Conservation (phyloP, 257 asterid species). For the Marsdenia floribunda region DNA sequence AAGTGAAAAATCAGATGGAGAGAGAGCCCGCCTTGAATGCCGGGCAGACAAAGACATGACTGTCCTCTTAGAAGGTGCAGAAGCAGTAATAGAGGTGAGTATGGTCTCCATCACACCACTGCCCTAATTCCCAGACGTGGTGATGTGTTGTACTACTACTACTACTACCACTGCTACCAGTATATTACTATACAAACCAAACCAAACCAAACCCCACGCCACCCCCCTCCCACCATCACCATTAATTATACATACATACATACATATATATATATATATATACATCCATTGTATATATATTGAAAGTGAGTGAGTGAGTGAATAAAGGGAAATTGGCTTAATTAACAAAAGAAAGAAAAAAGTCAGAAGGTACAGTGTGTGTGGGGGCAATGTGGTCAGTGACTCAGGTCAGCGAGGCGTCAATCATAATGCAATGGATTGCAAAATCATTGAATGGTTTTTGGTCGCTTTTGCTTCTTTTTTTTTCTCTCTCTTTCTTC, state of each 20-base stretch:
- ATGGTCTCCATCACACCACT: constrained; percentile 37
- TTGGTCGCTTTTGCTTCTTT: constrained; percentile 19
- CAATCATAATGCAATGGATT: constrained; percentile 52
- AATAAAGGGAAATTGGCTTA: constrained; percentile 16
- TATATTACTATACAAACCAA: too few species aligned
- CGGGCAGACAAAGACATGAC: constrained; percentile 43
- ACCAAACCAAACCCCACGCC: neutral
- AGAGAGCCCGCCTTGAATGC: constrained; percentile 47
- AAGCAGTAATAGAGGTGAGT: constrained; percentile 26
- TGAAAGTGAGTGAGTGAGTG: constrained; percentile 14
- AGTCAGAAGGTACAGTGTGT: constrained; percentile 19
- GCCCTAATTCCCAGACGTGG: constrained; percentile 22
- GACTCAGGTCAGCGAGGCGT: constrained; percentile 37
- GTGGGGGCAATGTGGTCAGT: constrained; percentile 26
- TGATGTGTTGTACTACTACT: neutral
- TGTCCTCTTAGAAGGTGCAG: constrained; percentile 20
- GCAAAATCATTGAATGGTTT: constrained; percentile 48
- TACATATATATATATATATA: neutral
- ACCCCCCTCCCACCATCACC: neutral
- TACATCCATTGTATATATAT: neutral
- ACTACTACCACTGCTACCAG: too few species aligned
- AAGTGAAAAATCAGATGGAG: constrained; percentile 13
- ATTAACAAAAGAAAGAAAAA: neutral
- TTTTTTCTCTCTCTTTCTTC: neutral
- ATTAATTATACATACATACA: neutral